phyloP scores from a whole-genome alignment of 2,329 filamentous ascomycete genomes.

The Plectosphaerella plurivora region DNA sequence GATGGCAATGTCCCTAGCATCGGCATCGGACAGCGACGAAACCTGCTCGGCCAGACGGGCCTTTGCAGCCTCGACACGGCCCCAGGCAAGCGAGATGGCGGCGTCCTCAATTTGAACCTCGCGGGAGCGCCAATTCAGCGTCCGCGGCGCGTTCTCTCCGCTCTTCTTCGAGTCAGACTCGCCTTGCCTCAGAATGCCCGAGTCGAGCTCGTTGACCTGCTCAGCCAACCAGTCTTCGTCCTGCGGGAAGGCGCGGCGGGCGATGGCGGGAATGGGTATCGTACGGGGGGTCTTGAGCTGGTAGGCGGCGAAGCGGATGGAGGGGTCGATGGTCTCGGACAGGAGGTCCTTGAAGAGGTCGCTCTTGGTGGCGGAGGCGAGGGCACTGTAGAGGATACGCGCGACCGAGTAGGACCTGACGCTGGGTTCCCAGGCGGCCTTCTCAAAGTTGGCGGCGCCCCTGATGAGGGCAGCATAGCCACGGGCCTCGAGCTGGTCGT shows the following conservation, averaged over 20 bases:
- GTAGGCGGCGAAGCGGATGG: slow-evolving; percentile 91
- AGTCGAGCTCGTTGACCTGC: slow-evolving; percentile 67
- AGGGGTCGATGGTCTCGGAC: slow-evolving; percentile 82
- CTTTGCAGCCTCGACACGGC: slow-evolving; percentile 57
- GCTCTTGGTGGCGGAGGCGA: slow-evolving; percentile 62
- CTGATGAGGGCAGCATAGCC: slow-evolving; percentile 76
- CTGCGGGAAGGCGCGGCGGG: slow-evolving; percentile 71
- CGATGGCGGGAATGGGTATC: slow-evolving; percentile 73
- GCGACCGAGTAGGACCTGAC: slow-evolving; percentile 71
- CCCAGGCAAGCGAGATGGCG: slow-evolving; percentile 80
- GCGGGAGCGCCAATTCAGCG: slow-evolving; percentile 79
- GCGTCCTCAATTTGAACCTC: slow-evolving; percentile 90
- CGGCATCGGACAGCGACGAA: slow-evolving; percentile 34
- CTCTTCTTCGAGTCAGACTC: slow-evolving; percentile 42
- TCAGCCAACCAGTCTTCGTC: slow-evolving; percentile 58
- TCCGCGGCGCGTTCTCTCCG: slow-evolving; percentile 59
- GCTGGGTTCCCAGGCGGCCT: slow-evolving; percentile 78
- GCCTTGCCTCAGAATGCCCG: slow-evolving; percentile 59
- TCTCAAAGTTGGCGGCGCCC: slow-evolving; percentile 80
- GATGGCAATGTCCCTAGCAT: slow-evolving; percentile 66
- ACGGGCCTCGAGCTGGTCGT: slow-evolving; percentile 77
- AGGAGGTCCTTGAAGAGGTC: slow-evolving; percentile 85
- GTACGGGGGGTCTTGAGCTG: slow-evolving; percentile 85
- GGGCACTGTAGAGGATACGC: slow-evolving; percentile 75
- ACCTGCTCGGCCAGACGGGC: slow-evolving; percentile 43